Percentiles rank a stretch among this genome's conserved stretches.
Conservation (phyloP, 2,329 filamentous ascomycete genomes). For the Moelleriella libera region DNA sequence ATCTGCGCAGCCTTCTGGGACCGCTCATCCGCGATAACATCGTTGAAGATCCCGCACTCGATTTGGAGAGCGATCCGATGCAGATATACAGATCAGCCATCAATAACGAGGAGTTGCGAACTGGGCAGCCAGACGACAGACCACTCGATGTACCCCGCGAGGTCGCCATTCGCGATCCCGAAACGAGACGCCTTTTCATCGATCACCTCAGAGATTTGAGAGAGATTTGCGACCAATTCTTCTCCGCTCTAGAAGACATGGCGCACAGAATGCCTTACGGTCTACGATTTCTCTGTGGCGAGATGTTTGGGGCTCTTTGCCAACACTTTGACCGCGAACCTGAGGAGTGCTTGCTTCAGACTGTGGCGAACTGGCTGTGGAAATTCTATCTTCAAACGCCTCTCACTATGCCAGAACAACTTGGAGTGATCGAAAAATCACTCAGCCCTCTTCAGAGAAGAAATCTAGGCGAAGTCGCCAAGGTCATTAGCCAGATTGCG, state of each 20-base stretch:
- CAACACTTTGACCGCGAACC: constrained; percentile 70
- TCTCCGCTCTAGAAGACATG: constrained; percentile 66
- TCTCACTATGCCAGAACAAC: constrained; percentile 77
- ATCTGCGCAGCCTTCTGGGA: constrained; percentile 73
- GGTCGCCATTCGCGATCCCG: constrained; percentile 86
- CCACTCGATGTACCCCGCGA: constrained; percentile 79
- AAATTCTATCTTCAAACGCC: constrained; percentile 86
- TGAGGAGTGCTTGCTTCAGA: constrained; percentile 62
- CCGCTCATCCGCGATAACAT: constrained; percentile 82
- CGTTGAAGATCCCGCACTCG: constrained; percentile 77
- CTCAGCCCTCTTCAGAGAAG: constrained; percentile 85
- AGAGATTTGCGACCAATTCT: constrained; percentile 87
- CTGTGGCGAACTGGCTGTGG: constrained; percentile 88
- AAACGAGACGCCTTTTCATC: constrained; percentile 86
- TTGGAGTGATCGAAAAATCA: constrained; percentile 80
- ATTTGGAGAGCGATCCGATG: constrained; percentile 92
- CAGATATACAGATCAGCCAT: constrained; percentile 93
- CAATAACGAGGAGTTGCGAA: constrained; percentile 93
- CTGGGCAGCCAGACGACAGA: constrained; percentile 68
- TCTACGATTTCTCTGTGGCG: constrained; percentile 72
- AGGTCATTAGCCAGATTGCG: constrained; percentile 79
- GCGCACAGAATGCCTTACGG: constrained; percentile 86
- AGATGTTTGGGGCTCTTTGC: constrained; percentile 69
- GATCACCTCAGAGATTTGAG: constrained; percentile 86
- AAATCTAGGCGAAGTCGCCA: constrained; percentile 79